Base-by-base conservation (phyloP, 2,329 filamentous ascomycete species). In the Stagonosporopsis cucurbitacearum region DNA sequence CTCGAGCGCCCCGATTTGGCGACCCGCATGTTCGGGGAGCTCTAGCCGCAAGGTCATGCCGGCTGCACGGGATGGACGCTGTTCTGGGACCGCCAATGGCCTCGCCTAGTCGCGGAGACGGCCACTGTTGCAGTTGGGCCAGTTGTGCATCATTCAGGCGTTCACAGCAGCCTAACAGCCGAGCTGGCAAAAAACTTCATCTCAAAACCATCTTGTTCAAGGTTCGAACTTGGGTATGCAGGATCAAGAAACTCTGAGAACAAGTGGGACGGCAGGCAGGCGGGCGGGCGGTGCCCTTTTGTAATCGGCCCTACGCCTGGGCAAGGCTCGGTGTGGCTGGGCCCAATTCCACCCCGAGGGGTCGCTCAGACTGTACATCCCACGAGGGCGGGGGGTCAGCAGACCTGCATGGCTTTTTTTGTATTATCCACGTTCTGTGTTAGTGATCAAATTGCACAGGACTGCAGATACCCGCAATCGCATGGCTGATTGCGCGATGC, bases 1-100 rank as follows among this genome's bases (percentile, higher is more conserved):
- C 37, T 43, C 25, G 8, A 33, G 35, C 19, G 19, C 40, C 47
- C 47, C 43, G 32, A 56, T 56, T 23, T 51, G 53, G 41, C 47
- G 47, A 51, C 53, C 53, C 53, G 53, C 53, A 56, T 56, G 48
- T 43, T 51, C 53, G 53, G 53, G 37, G 23, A 48, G 36, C 53
- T 56, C 32, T 43, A 32, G 25, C 53, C 53, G 53, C 53, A 56
- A 42, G 53, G 53, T 39, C 53, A 56, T 56, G 53, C 53, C 53
- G 37, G 53, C 37, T 47, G 37, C 36, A 37, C 53, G 53, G 47
- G 47, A 51, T 56, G 53, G 47, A 56, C 47, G 40, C 30, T 33
- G 47, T 39, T 25, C 47, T 51, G 53, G 53, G 47, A 50, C 47
- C 25, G 30, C 53, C 30, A 43, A 51, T 56, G 30, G 30, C 39